These are phyloP conservation scores for Thalassiosira mediterranea DNA, from an alignment of 352 stramenopile species.

Conservation along the genomic window DNA sequence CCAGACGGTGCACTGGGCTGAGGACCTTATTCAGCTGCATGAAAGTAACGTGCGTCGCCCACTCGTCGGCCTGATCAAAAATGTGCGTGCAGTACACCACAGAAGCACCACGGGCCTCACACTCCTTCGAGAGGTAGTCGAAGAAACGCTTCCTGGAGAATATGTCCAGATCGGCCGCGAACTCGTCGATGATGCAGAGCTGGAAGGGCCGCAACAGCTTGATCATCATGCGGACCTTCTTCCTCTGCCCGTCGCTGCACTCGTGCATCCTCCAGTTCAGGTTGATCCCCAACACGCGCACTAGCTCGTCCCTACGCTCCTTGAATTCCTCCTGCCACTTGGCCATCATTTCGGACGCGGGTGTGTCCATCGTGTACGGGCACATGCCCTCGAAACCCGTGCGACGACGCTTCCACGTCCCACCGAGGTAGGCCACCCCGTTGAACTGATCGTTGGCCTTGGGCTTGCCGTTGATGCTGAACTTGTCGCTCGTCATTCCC, in stretches of 20 bases:
- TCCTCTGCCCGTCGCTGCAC: constrained; percentile 83
- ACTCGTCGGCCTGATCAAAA: constrained; percentile 94
- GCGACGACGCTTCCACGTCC: constrained; percentile 50
- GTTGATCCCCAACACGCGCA: constrained; percentile 92
- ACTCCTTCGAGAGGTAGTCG: constrained; percentile 88
- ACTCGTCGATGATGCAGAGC: constrained; percentile 88
- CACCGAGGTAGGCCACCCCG: constrained; percentile 51
- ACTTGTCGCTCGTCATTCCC: constrained; percentile 41
- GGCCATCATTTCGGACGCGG: constrained; percentile 90
- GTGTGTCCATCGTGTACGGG: constrained; percentile 56
- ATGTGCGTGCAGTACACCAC: constrained; percentile 90
- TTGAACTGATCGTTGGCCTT: constrained; percentile 46
- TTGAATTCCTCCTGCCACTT: constrained; percentile 89
- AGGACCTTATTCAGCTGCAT: constrained; percentile 55
- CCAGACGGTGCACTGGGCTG: constrained; percentile 40
- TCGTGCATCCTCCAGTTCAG: constrained; percentile 87
- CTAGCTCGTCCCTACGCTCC: constrained; percentile 88
- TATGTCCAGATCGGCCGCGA: constrained; percentile 93
- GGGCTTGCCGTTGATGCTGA: constrained; percentile 32
- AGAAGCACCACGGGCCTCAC: constrained; percentile 60
- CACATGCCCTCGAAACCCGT: constrained; percentile 60
- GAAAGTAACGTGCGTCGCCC: constrained; percentile 88
- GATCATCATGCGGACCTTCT: constrained; percentile 64
- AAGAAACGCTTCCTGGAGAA: constrained; percentile 90
- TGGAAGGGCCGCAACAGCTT: constrained; percentile 53